Evolutionary conservation across 257 asterid species (phyloP), one percentile per base, ranked within the genome.

Genomic region (Jacaranda mimosifolia): DNA sequence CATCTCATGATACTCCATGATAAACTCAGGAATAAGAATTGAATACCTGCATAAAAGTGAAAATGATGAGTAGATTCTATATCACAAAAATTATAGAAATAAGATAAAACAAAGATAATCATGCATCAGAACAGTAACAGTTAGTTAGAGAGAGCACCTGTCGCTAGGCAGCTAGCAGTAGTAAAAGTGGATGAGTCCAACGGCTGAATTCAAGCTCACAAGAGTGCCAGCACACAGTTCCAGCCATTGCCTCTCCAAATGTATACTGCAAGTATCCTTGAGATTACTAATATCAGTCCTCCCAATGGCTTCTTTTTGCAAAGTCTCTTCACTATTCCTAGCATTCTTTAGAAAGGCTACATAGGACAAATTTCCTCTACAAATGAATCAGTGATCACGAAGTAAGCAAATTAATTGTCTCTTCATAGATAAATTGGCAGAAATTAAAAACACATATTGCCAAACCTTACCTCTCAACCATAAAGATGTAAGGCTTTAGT

Each of bases 151-250:
- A 68, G 63, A 56, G 66, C 55, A 89, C 99, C 99, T 93, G 87
- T 96, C 99, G 84, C 98, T 93, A 51, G 99, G 99, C 60, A 96
- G 85, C 80, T 96, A 98, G 68, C 98, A 96, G 84, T 98, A 96
- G 89, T 93, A 96, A n/a, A n/a, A 93, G 89, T 96, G 99, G 84
- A 96, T 81, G 63, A 96, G 94, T 62, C 99, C 99, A 79, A 96
- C 99, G 36, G 98, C 97, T 76, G 99, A 96, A 86, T 96, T 96
- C 84, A 93, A 90, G 91, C 99, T 93, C 89, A 96, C 99, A 57
- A 96, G 94, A 77, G 99, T 98, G 66, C 99, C 99, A 70, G 99
- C 93, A 70, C 81, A 93, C 81, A 63, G 91, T 77, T 72, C 77
- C 92, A 80, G 87, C 86, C 72, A 84, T 49, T 74, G 88, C 83